Evolutionary conservation across 306 rosid species (phyloP), one percentile per base, ranked within the genome.

Genomic region (Trichosanthes cucumerina): DNA sequence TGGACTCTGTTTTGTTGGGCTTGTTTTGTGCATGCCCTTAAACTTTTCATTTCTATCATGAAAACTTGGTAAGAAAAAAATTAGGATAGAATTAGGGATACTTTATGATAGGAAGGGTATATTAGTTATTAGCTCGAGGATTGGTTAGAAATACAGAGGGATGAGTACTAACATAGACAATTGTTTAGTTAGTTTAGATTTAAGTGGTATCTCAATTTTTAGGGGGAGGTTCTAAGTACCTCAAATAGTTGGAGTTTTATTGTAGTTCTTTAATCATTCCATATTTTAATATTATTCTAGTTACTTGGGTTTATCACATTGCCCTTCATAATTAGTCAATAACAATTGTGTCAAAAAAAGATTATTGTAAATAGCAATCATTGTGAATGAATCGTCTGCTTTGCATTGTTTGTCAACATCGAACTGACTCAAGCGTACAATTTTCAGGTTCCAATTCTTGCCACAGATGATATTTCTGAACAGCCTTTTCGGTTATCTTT

Each of bases 381-480:
- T 34, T 9, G 46, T 74, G 24, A 38, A 38, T 66, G 38, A 33
- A 34, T 11, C 0, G 14, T 74, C 59, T 50, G 56, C 23, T 43
- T 43, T 43, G 49, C 9, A 28, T 43, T 70, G 31, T 70, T 68
- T 41, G 52, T 9, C 49, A 23, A 44, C 36, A 13, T 39, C 26
- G 59, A 47, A 73, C 26, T 74, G 60, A 78, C 79, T 77, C 75
- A 53, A 75, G 41, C 64, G 86, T 82, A 49, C 74, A 63, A 82
- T 41, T 39, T 81, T 86, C 93, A 96, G 99, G 99, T 96, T 89
- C 87, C 98, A 91, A 80, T 88, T 96, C 77, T 68, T 92, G 78
- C 99, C 99, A 66, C 92, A 96, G 89, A 60, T 96, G 62, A 91
- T 96, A 81, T 96, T 96, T 86, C 89, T 96, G 74, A 96, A 96